Base-by-base conservation (phyloP, 2,329 filamentous ascomycete species). In the Claviceps sp. region DNA sequence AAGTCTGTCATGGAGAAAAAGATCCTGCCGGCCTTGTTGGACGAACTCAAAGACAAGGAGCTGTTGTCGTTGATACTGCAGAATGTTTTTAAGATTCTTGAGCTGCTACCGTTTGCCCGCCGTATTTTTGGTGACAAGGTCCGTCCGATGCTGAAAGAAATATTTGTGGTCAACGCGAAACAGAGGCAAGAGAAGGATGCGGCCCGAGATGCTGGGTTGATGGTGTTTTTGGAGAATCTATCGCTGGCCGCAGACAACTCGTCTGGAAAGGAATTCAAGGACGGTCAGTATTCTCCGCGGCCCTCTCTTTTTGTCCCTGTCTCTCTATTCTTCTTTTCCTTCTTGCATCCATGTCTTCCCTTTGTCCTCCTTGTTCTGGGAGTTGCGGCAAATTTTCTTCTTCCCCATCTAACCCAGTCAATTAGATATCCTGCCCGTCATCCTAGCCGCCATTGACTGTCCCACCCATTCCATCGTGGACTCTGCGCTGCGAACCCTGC, bases 1-100 rank as follows among this genome's bases (percentile, higher is more conserved):
- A 88, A 86, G 56, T 88, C 88, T 0, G 90, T 98, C 2, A 80
- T 97, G 65, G 93, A 96, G 64, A 95, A 89, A 71, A 98, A 98
- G 67, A 77, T 98, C 7, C 71, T 98, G 2, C 89, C 88, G 0
- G 90, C 86, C 0, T 69, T 98, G 46, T 70, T 98, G 2, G 93
- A 98, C 51, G 91, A 98, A 67, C 82, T 89, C 65, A 97, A 98
- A 63, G 93, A 98, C 61, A 84, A 81, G 49, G 90, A 95, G 44
- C 75, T 97, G 1, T 72, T 96, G 5, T 84, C 90, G 0, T 71
- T 91, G 43, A 88, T 97, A 38, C 70, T 98, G 20, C 87, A 93
- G 55, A 97, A 96, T 57, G 76, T 95, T 22, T 96, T 98, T 70
- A 89, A 88, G 55, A 94, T 97, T 40, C 74, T 96, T 50, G 81